Base-by-base conservation (phyloP, 176 grass and related monocot genomes). In the Aegilops umbellulata region DNA sequence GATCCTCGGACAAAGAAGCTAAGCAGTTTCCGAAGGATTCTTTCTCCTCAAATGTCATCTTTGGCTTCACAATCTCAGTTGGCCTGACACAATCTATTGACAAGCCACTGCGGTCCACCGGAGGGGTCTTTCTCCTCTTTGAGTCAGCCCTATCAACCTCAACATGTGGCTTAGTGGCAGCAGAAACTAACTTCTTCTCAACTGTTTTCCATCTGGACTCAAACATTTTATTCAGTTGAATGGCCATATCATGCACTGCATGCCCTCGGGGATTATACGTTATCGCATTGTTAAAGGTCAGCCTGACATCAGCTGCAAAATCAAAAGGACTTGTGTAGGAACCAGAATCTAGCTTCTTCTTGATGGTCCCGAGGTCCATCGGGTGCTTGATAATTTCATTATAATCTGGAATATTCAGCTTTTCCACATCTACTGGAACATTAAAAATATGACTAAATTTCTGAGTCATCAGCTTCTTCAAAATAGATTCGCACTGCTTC, bases 401-500 rank as follows among this genome's bases (percentile, higher is more conserved):
- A 83, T 99, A 99, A 90, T 99, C 97, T 26, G 97, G 97, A 84
- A 99, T 97, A 8, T 99, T 92, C 22, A 94, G 88, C 83, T 91
- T 94, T 32, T 87, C 89, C 10, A 72, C 87, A 44, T 99, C 97
- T n/a, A 99, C 94, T 4, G 97, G 97, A 22, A 15, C n/a, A 76
- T 89, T 94, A 60, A 99, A 99, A 73, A 99, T 88, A 75, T 93
- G 90, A 60, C 92, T 86, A 78, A 34, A 82, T 69, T 94, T 95
- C 22, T 99, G 97, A 34, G 86, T 71, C 97, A 99, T 99, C 26
- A 97, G 64, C 38, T 90, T 93, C 90, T 97, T 99, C 27, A 99
- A 82, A 79, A 99, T 84, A 58, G 85, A 23, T 2, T 94, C 97
- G 3, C 97, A 97, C 82, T 94, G 90, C 85, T 94, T 99, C 63